phyloP scores from a whole-genome alignment of 1,284 basidiomycete genomes.

The Pascua sp. region DNA sequence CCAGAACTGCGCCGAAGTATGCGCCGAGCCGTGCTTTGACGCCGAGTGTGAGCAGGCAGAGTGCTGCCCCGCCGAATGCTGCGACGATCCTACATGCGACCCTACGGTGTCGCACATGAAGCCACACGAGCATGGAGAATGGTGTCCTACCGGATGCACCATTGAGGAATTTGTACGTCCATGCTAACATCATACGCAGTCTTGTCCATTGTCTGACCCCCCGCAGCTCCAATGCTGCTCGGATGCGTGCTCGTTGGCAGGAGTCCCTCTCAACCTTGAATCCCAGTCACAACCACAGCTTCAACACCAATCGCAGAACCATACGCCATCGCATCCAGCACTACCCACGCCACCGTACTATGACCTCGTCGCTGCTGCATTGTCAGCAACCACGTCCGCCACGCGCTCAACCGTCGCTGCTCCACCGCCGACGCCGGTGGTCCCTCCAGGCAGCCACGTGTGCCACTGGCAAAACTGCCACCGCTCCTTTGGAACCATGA shows the following conservation, averaged over 20 bases:
- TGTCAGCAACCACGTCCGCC: background rate
- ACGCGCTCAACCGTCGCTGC: background rate
- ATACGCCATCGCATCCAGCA: no score
- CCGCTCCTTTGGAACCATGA: conserved; percentile 48
- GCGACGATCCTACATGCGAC: conserved; percentile 24
- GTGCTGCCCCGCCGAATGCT: conserved; percentile 3
- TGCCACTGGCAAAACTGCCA: conserved; percentile 54
- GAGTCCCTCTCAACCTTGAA: no score
- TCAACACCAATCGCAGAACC: no score
- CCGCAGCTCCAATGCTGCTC: conserved; percentile 40
- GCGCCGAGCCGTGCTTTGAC: conserved; percentile 15
- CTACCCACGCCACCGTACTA: background rate
- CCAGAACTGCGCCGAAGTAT: conserved; percentile 15
- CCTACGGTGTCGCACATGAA: background rate
- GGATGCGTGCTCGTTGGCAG: conserved; percentile 4
- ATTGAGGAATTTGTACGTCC: conserved; percentile 43
- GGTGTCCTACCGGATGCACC: conserved; percentile 16
- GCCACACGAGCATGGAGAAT: background rate
- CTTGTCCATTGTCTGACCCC: background rate
- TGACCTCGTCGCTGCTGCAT: conserved; percentile 6
- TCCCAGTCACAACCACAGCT: no score
- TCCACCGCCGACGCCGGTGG: background rate
- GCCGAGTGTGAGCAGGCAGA: conserved; percentile 2
- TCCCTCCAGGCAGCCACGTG: conserved; percentile 12
- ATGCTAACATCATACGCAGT: no score